Base-by-base conservation (phyloP, 2,329 filamentous ascomycete genomes). In the Nectriaceae sp. region DNA sequence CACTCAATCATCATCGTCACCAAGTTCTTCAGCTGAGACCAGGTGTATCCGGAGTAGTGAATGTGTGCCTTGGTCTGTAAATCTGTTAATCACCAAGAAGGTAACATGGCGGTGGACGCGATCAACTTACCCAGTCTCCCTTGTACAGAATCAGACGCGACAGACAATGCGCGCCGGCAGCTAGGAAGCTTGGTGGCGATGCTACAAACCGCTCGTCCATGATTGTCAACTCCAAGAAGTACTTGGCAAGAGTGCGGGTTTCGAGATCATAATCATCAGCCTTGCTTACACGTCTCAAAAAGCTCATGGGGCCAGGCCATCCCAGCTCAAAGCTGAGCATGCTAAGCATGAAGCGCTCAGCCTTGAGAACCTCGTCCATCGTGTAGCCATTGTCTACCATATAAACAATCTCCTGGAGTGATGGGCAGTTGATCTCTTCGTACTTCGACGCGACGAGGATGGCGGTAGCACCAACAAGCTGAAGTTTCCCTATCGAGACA, bases 271-370 rank as follows among this genome's bases (percentile, higher is more conserved):
- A 99, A 65, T 97, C 91, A 66, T 99, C 94, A 13, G 94, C 94
- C 75, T 97, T 97, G 84, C 93, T 97, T 71, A 97, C 94, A 47
- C 93, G 86, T 52, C 94, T 84, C 53, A 99, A 79, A 73, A 99
- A 99, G 75, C 91, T 97, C 93, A 99, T 97, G 2, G 94, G 94
- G 37, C 94, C 94, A n/a, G 94, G 94, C 88, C 90, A 97, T 44
- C 94, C 94, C 45, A 99, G 83, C 72, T 97, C 91, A 66, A 96
- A 99, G 62, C 90, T 83, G 45, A 99, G 83, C 87, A 97, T 96
- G 70, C 84, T 95, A 43, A 99, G 82, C 92, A 99, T 99, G 75
- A 96, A 97, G 11, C 92, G 87, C 73, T 99, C 94, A 1, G 94
- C 94, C 75, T 97, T 97, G 57, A 97, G 81, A 48, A 99, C 93